Base-by-base conservation (phyloP, 106 monocot genomes). In the Triglochin maritima region DNA sequence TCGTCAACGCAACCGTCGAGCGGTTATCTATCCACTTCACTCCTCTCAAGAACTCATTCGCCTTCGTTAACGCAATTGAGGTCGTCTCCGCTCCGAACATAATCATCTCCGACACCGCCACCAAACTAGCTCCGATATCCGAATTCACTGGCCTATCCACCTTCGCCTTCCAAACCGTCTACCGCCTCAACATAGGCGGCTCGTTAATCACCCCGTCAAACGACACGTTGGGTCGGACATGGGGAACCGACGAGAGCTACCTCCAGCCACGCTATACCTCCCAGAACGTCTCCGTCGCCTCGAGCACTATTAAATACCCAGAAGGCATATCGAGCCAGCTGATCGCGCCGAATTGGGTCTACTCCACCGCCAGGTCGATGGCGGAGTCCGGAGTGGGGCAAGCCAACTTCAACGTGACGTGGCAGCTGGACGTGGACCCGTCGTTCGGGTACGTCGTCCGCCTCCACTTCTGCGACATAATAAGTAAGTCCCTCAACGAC, bases 141-240 rank as follows among this genome's bases (percentile, higher is more conserved):
- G 71, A 72, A 4, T 47, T 69, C 63, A 6, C 12, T 50, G 93
- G 93, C 7, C 73, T 89, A 9, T 71, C 80, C 15, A 3, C 5
- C 12, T 71, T 48, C 65, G 82, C 86, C 3, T 84, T 82, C 76
- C 74, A 89, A 67, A 86, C 80, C 0, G 56, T 64, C 7, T 86
- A 86, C 79, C 72, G 88, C 12, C 66, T 93, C 59, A 93, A 93
- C 56, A 77, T 93, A 4, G 93, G 93, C n/a, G 93, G 93, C 7
- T 53, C 76, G 1, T 0, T 44, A 46, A 72, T 93, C 62, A 82
- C 81, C 7, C 74, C 93, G 6, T 64, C 65, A 46, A 93, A 93
- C 11, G 93, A 93, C 67, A 86, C 89, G 0, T 79, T 93, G 4
- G 65, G 72, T 0, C 79, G 93, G 5, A 50, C 13, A 12, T 93